Evolutionary conservation across 805 yeast species (phyloP).

Genomic region (Sugiyamaella chiloensis): DNA sequence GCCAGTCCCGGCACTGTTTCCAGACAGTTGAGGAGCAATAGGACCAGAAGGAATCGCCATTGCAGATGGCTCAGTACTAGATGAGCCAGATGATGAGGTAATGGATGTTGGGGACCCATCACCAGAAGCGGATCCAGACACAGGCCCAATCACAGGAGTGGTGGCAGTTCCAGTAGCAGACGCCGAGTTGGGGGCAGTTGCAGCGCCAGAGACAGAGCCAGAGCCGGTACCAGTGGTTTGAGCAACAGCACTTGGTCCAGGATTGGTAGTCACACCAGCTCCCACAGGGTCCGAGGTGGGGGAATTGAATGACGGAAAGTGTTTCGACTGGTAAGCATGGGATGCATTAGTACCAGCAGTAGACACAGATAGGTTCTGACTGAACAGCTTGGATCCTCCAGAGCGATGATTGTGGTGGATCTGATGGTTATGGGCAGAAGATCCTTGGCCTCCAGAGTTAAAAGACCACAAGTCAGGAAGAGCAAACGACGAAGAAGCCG

Average conservation of each 20-base stretch:
- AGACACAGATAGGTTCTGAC: not conserved
- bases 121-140: too few relatives aligned
- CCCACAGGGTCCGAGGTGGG: not conserved
- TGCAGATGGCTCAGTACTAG: too few relatives aligned
- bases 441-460: not conserved
- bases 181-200: constrained; percentile 10
- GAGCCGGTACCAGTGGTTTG: constrained; percentile 1
- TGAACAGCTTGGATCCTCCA: constrained; percentile 4
- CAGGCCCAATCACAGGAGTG: not conserved
- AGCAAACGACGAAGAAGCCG: constrained; percentile 2
- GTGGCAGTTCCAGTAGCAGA: not conserved
- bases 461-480: constrained; percentile 16
- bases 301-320: constrained; percentile 8
- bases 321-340: constrained; percentile 8
- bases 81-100: too few relatives aligned
- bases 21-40: not conserved
- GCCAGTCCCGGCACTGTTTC: not conserved
- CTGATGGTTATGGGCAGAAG: not conserved
- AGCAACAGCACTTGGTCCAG: too few relatives aligned
- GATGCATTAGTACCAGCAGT: too few relatives aligned
- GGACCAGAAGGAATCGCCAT: not conserved
- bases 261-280: not conserved
- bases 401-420: not conserved
- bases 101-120: too few relatives aligned
- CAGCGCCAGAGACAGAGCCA: constrained; percentile 13